Evolutionary conservation across 2,329 filamentous ascomycete species (phyloP), one percentile per base, ranked within the genome.

Genomic region (Chaetomiaceae sp.): DNA sequence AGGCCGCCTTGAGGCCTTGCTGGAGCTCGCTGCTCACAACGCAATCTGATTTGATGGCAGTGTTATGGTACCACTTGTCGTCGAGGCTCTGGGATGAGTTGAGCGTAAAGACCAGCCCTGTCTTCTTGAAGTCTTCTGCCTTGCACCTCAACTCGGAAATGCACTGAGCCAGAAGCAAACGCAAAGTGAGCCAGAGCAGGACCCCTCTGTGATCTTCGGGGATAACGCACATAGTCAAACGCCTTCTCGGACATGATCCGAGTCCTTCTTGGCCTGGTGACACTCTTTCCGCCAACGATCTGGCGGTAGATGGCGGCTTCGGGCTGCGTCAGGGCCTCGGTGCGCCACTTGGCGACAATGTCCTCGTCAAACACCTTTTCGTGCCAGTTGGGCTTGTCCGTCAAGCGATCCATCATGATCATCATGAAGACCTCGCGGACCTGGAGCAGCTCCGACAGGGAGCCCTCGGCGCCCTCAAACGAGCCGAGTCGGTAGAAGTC

Each of bases 11-110:
- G 1, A 84, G 65, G 0, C 64, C 63, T 0, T 69, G 9, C 3
- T 48, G 56, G 9, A 71, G 62, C 6, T 55, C 57, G 0, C 44
- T 29, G 4, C 71, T 56, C 2, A 83, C 65, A 2, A 72, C 63
- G 1, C 57, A 65, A 63, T 84, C 81, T 0, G 80, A 79, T 61
- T 84, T 84, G 57, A 73, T 74, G 4, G 81, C 68, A 29, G 71
- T 70, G 36, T 58, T 53, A 6, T 17, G 27, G n/a, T 17, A 27
- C 23, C 23, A 22, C 3, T 54, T 47, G 8, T 14, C 12, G 3
- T 14, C 11, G 0, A 6, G 14, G 15, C 4, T 14, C 12, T 34
- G 7, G 22, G 33, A 12, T 15, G 33, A 69, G 49, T 81, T 78
- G 19, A 80, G 68, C 1, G 75, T 71, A 4, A 70, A 68, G 8